Base-by-base conservation (phyloP, 1,284 basidiomycete genomes). In the Apiotrichum domesticum region DNA sequence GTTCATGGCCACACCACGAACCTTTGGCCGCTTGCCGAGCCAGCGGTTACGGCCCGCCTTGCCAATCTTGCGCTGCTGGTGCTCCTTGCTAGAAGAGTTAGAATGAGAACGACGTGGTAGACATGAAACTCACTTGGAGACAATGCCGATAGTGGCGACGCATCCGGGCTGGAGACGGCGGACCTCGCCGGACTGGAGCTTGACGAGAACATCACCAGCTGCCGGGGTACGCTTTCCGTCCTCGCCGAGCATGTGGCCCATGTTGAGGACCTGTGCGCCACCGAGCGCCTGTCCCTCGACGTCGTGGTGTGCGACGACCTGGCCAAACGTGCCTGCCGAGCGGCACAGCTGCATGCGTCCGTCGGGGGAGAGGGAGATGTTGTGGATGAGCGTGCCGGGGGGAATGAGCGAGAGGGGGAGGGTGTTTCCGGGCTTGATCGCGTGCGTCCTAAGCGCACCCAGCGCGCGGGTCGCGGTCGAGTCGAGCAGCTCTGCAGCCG, bases 1-100 rank as follows among this genome's bases (percentile, higher is more conserved):
- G 78, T 98, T 98, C 95, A 97, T 98, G 33, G 95, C 95, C 62
- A 97, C 86, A 87, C 95, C 95, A 74, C 95, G 86, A 37, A 97
- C 92, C 62, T 84, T 84, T 3, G 95, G 95, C 67, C 88, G 79
- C 66, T 85, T 79, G 41, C 95, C 95, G 34, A 98, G 78, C 91
- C 93, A 96, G 50, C 96, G 82, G 51, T 80, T 81, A 62, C 95
- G 79, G 45, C 95, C 95, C 14, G 96, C 95, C 78, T 98, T 98
- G 44, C 93, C 95, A 46, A 98, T 78, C 49, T 81, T 84, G 29
- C 85, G 80, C 65, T 87, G 85, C 77, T 92, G 89, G 85, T 92
- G 93, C 64, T 96, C 80, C 55, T 87, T 83, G 77, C 77, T 78
- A 56, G 37, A 39, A 39, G 13, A 39, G 37, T 39, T 8, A 39